These are phyloP conservation scores for Boehmeria nivea DNA, from an alignment of 306 rosid species.

Conservation along the genomic window DNA sequence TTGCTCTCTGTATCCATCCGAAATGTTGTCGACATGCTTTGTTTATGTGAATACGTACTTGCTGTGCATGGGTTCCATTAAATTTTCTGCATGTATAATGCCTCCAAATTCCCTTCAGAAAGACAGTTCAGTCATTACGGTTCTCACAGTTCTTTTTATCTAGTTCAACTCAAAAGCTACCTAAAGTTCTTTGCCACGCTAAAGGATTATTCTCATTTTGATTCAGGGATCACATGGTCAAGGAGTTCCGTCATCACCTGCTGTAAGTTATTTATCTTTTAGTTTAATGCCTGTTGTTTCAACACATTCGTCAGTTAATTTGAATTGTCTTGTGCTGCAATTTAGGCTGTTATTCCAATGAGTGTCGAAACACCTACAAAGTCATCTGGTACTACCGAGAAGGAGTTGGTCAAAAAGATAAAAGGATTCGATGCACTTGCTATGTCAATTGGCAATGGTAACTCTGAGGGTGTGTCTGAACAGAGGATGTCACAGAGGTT, in stretches of 20 bases:
- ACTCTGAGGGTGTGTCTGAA: conserved; percentile 57
- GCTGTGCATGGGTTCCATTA: conserved; percentile 10
- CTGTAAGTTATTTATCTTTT: conserved; percentile 43
- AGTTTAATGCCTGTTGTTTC: background rate
- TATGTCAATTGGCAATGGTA: conserved; percentile 83
- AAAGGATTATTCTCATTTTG: background rate
- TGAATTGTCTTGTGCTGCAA: conserved; percentile 21
- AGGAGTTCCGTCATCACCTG: conserved; percentile 63
- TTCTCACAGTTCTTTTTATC: too few relatives aligned
- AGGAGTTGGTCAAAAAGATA: conserved; percentile 64
- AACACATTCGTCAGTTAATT: conserved; percentile 1
- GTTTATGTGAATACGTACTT: background rate
- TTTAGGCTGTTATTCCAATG: conserved; percentile 61
- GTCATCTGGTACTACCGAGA: conserved; percentile 67
- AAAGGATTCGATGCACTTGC: conserved; percentile 91
- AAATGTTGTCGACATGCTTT: background rate
- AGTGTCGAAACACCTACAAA: conserved; percentile 66
- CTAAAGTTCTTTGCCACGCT: conserved; percentile 20
- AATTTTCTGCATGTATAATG: background rate
- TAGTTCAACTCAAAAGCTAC: background rate
- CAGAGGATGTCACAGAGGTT: conserved; percentile 70
- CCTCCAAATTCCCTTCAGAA: conserved; percentile 6
- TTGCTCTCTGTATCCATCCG: too few relatives aligned
- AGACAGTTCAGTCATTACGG: background rate
- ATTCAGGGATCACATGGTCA: conserved; percentile 70